Conservation (phyloP, 495 filamentous ascomycete genomes). For the Penicillium arizonense region DNA sequence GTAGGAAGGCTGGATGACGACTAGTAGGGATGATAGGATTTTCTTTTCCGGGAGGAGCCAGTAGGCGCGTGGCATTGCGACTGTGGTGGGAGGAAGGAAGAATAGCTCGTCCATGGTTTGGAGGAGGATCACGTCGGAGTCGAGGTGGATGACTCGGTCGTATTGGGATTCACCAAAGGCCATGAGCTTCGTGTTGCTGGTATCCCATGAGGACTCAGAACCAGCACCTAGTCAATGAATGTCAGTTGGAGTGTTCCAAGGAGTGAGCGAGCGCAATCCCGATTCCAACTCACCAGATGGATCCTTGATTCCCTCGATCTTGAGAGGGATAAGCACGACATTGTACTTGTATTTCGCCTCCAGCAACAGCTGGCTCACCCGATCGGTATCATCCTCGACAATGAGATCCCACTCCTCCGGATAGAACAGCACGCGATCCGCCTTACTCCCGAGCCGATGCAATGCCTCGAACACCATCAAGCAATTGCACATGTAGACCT, state of each 20-base stretch:
- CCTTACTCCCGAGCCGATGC: slow-evolving; percentile 57
- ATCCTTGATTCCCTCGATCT: slow-evolving; percentile 49
- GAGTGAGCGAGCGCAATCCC: not conserved
- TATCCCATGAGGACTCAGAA: slow-evolving; percentile 51
- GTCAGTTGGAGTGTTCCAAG: not conserved
- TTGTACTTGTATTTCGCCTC: slow-evolving; percentile 61
- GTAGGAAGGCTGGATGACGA: slow-evolving; percentile 63
- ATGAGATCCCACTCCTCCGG: slow-evolving; percentile 53
- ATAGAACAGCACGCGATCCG: slow-evolving; percentile 67
- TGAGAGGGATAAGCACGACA: slow-evolving; percentile 58
- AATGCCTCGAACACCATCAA: slow-evolving; percentile 72
- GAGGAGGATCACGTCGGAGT: slow-evolving; percentile 65
- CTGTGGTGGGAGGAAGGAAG: slow-evolving; percentile 57
- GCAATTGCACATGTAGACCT: slow-evolving; percentile 70
- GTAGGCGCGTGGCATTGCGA: slow-evolving; percentile 70
- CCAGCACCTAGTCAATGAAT: slow-evolving; percentile 8
- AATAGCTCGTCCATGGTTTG: slow-evolving; percentile 73
- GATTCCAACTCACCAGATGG: slow-evolving; percentile 30
- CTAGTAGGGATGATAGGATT: slow-evolving; percentile 58
- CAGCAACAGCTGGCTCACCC: slow-evolving; percentile 54
- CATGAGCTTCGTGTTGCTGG: slow-evolving; percentile 66
- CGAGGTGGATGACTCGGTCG: slow-evolving; percentile 63
- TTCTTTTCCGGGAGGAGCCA: slow-evolving; percentile 58
- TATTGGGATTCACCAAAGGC: slow-evolving; percentile 71
- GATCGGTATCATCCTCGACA: slow-evolving; percentile 34